Conservation (phyloP, 2,329 filamentous ascomycete genomes). For the Harringtonia aguacate region DNA sequence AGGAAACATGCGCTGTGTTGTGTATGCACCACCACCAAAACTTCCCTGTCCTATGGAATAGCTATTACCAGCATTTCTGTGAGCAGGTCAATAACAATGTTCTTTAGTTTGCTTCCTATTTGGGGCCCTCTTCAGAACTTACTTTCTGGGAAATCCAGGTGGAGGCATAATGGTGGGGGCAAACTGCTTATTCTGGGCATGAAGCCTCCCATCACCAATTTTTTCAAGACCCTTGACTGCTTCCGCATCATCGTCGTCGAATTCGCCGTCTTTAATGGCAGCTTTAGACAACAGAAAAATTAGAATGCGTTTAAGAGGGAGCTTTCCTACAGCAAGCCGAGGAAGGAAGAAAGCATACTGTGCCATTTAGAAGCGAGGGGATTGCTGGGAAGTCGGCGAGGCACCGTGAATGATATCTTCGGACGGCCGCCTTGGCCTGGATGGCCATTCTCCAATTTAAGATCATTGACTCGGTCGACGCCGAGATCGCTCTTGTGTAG, state of each 20-base stretch:
- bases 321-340: not conserved
- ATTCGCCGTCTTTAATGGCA: slow-evolving; percentile 8
- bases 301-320: too few relatives aligned
- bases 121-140: too few relatives aligned
- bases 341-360: not conserved
- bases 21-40: too few relatives aligned
- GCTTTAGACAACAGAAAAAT: not conserved
- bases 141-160: too few relatives aligned
- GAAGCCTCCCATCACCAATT: slow-evolving; percentile 10
- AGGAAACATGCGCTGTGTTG: too few relatives aligned
- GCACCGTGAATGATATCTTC: not conserved
- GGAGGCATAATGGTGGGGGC: not conserved
- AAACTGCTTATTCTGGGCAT: slow-evolving; percentile 5
- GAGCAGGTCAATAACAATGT: too few relatives aligned
- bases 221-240: slow-evolving; percentile 9
- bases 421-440: not conserved
- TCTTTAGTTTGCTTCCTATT: too few relatives aligned
- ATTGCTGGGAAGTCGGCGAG: not conserved
- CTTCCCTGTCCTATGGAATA: too few relatives aligned
- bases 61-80: too few relatives aligned
- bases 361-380: slow-evolving; percentile 5
- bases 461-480: slow-evolving; percentile 8
- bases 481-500: slow-evolving; percentile 8
- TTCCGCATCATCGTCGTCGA: slow-evolving; percentile 14
- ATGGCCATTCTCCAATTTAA: slow-evolving; percentile 10